A percentile compares a stretch with the other conserved stretches of the same genome.
These are phyloP conservation scores for Pyronema omphalodes DNA, from an alignment of 495 filamentous ascomycete genomes.

Conservation along the genomic window DNA sequence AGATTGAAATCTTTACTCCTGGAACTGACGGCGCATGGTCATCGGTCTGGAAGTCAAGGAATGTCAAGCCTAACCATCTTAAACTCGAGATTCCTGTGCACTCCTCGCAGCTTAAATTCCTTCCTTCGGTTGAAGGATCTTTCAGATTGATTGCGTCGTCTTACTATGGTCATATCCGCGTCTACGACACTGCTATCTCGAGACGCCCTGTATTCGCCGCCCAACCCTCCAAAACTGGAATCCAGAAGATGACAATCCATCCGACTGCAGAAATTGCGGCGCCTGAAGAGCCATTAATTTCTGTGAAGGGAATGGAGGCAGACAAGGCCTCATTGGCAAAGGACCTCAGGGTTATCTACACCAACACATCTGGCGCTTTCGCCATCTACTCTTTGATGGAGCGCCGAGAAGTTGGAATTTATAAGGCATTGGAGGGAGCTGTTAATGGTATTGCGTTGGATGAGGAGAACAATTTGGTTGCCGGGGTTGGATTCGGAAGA, in stretches of 20 bases:
- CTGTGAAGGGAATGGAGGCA: constrained; percentile 9
- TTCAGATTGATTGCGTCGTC: constrained; percentile 2
- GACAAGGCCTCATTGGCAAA: constrained; percentile 9
- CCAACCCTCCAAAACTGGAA: constrained; percentile 12
- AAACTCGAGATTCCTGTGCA: constrained; percentile 19
- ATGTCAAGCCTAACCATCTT: constrained; percentile 16
- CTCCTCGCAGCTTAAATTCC: constrained; percentile 12
- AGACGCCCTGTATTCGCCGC: constrained; percentile 16
- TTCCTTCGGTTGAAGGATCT: constrained; percentile 3
- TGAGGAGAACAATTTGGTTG: constrained; percentile 6
- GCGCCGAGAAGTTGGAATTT: constrained; percentile 13
- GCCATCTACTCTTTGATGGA: constrained; percentile 8
- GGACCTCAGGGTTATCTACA: constrained; percentile 12
- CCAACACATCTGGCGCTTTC: constrained; percentile 12
- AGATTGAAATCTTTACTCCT: constrained; percentile 17
- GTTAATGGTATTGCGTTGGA: constrained; percentile 8
- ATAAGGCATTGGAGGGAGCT: constrained; percentile 17
- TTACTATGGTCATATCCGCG: constrained; percentile 14
- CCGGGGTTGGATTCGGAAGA: constrained; percentile 19
- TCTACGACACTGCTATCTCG: constrained; percentile 20
- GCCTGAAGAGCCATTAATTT: constrained; percentile 5
- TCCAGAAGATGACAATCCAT: constrained; percentile 12
- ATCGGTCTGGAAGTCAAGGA: constrained; percentile 17
- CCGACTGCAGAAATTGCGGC: constrained; percentile 6
- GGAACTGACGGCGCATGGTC: constrained; percentile 6